Base-by-base conservation (phyloP, 768 basidiomycete species). In the Boletus huronensis region DNA sequence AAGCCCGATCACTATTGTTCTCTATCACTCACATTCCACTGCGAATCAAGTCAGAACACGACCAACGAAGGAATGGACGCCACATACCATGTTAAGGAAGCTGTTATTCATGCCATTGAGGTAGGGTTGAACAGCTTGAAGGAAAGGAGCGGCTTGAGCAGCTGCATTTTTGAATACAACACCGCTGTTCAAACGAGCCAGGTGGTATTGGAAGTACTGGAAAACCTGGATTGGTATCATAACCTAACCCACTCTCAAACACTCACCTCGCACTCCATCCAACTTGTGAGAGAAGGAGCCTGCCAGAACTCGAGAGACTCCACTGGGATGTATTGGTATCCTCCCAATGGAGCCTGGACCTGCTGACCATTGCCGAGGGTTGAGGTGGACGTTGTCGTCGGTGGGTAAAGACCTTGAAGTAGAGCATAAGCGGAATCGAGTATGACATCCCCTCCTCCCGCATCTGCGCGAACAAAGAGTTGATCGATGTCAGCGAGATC, bases 361-460 rank as follows among this genome's bases (percentile, higher is more conserved):
- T 67, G 78, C 25, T 84, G 79, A 53, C 85, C 88, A 59, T 91
- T 84, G 3, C 88, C 91, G 19, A 95, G 82, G 11, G 76, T 78
- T 53, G 84, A 84, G 59, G 77, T 81, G 68, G 85, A 85, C 50
- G 79, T 74, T 7, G 74, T 66, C 55, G 79, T 87, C 5, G 90
- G 88, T 13, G 91, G 91, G 77, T 87, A 91, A 47, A 93, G 77
- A 34, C 91, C 90, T 66, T 93, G 93, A 39, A 91, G 78, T 36
- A 92, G 74, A 14, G 91, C 90, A 56, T 87, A 85, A 17, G 90
- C 84, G 8, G 87, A 87, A 77, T 93, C 88, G 71, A 89, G 87
- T 59, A 90, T 88, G 43, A 86, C 84, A 23, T 83, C 79, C 48
- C 90, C 90, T 70, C 84, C 84, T 42, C 90, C 90, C 46, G 84